These are phyloP conservation scores for Orbilia oligospora DNA, from an alignment of 2,329 filamentous ascomycete species.

Conservation along the genomic window DNA sequence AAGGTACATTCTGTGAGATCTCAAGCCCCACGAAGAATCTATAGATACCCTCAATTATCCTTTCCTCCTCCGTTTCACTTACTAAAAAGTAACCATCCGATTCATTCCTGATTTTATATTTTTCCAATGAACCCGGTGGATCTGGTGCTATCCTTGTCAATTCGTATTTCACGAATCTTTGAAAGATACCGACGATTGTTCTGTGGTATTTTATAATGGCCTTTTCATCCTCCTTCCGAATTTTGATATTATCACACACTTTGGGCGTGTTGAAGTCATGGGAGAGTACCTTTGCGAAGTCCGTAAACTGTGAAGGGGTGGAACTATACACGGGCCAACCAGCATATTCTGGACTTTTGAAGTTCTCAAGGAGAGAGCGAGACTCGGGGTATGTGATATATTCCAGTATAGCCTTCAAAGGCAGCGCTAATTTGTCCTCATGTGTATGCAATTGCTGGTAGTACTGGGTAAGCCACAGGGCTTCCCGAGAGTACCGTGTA, in stretches of 20 bases:
- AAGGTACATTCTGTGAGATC: neutral
- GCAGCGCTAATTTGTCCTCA: neutral
- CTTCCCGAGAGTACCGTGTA: neutral
- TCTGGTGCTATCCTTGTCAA: neutral
- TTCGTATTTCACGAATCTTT: neutral
- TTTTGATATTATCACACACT: neutral
- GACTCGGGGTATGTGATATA: neutral
- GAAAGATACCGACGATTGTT: neutral
- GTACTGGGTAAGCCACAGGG: neutral
- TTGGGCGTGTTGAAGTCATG: neutral
- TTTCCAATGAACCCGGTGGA: neutral
- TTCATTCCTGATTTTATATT: neutral
- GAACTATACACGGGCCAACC: neutral
- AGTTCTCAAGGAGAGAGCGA: neutral
- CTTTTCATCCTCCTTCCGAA: neutral
- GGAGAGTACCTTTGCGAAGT: neutral
- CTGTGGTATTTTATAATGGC: neutral
- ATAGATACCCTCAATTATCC: neutral
- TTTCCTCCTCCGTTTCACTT: neutral
- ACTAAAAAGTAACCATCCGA: neutral
- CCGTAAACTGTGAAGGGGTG: neutral
- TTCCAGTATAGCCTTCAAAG: neutral
- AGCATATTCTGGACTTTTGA: neutral
- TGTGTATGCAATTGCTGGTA: neutral
- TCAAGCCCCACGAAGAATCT: conserved; percentile 2